A percentile compares a stretch with the other conserved stretches of the same genome.
Conservation (phyloP, 106 monocot species). For the Apostasia shenzhenica region DNA sequence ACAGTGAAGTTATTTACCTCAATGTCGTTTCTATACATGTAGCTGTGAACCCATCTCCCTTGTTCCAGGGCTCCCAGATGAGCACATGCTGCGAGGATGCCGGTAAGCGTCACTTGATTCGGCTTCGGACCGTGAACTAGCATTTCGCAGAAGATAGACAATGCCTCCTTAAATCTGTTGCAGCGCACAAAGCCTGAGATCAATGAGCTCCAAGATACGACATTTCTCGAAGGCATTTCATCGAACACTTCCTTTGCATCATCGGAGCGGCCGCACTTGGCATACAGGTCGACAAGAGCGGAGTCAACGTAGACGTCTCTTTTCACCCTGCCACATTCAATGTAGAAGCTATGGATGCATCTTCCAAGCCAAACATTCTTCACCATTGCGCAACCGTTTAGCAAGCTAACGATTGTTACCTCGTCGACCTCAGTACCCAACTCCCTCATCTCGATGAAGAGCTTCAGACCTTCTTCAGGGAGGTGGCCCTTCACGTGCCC, state of each 20-base stretch:
- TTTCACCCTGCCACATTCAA: slow-evolving; percentile 11
- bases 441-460: slow-evolving; percentile 6
- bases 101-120: slow-evolving; percentile 6
- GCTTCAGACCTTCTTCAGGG: background rate
- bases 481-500: slow-evolving; percentile 24
- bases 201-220: slow-evolving; percentile 47
- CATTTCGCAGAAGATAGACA: slow-evolving; percentile 2
- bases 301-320: slow-evolving; percentile 12
- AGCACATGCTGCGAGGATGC: slow-evolving; percentile 7
- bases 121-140: background rate
- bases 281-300: slow-evolving; percentile 41
- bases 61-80: slow-evolving; percentile 16
- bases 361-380: background rate
- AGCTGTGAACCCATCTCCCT: slow-evolving; percentile 13
- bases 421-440: background rate
- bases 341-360: slow-evolving; percentile 10
- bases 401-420: slow-evolving; percentile 2
- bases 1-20: background rate
- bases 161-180: slow-evolving; percentile 7
- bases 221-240: slow-evolving; percentile 20
- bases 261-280: slow-evolving; percentile 20
- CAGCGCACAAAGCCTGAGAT: slow-evolving; percentile 27
- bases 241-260: slow-evolving; percentile 32
- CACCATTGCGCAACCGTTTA: slow-evolving; percentile 6
- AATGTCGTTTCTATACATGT: slow-evolving; percentile 1